Percentiles rank a stretch among this genome's conserved stretches.
Evolutionary conservation across 2,329 filamentous ascomycete genomes (phyloP).

Genomic region (Emmonsiellopsis sp.): DNA sequence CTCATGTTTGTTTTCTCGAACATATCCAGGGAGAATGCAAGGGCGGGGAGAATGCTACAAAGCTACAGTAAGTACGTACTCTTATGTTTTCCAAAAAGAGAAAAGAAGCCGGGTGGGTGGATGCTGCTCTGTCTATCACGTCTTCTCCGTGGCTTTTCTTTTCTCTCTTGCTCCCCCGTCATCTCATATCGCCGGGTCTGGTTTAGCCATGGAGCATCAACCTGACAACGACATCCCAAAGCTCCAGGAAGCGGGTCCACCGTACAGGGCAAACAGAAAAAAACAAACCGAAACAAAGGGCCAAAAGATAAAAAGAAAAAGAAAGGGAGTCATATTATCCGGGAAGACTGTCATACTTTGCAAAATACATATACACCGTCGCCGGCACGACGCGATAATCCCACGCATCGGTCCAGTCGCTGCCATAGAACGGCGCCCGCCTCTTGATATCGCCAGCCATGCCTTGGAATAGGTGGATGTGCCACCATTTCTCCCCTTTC

Average conservation of each 20-base stretch:
- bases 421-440: slow-evolving; percentile 65
- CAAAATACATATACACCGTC: slow-evolving; percentile 91
- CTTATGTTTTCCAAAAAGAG: no score
- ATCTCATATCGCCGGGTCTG: background rate
- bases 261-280: no score
- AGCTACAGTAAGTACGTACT: slow-evolving; percentile 8
- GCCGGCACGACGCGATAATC: slow-evolving; percentile 82
- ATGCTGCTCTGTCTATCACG: background rate
- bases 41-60: slow-evolving; percentile 67
- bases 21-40: slow-evolving; percentile 90
- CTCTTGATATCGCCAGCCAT: slow-evolving; percentile 71
- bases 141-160: background rate
- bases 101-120: background rate
- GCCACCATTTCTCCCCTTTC: slow-evolving; percentile 56
- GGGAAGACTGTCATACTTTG: slow-evolving; percentile 53
- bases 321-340: slow-evolving; percentile 4
- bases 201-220: no score
- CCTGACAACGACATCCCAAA: no score
- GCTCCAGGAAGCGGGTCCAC: no score
- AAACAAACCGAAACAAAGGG: background rate
- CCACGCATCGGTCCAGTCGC: slow-evolving; percentile 81
- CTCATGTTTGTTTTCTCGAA: slow-evolving; percentile 76
- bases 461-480: slow-evolving; percentile 62
- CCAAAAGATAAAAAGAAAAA: slow-evolving; percentile 6
- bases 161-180: background rate